Evolutionary conservation across 2,329 filamentous ascomycete genomes (phyloP).

Genomic region (Arthrobotrys conoides): DNA sequence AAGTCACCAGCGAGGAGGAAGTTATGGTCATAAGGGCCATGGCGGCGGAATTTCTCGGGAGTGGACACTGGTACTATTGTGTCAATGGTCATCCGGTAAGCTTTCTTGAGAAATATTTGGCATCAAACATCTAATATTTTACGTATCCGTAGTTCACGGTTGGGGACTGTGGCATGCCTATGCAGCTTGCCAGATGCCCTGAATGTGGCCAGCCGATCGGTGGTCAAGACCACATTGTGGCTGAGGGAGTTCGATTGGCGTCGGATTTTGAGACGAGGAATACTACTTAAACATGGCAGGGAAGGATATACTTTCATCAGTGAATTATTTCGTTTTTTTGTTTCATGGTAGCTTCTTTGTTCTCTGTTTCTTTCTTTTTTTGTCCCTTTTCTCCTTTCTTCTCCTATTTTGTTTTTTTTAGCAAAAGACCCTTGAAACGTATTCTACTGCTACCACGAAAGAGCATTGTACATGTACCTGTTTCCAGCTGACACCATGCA

Average conservation of each 20-base stretch:
- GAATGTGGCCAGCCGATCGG: slow-evolving; percentile 75
- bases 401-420: too few relatives aligned
- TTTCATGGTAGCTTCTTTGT: too few relatives aligned
- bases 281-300: background rate
- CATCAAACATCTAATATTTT: background rate
- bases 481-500: too few relatives aligned
- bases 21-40: slow-evolving; percentile 71
- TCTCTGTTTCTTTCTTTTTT: too few relatives aligned
- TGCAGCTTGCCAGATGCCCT: slow-evolving; percentile 75
- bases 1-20: slow-evolving; percentile 71
- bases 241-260: slow-evolving; percentile 71
- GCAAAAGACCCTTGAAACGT: too few relatives aligned
- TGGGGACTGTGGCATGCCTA: slow-evolving; percentile 77
- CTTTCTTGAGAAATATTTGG: background rate
- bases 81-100: slow-evolving; percentile 71
- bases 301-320: too few relatives aligned
- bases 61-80: slow-evolving; percentile 76
- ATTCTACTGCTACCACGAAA: too few relatives aligned
- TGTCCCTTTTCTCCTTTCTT: too few relatives aligned
- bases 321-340: too few relatives aligned
- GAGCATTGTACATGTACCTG: too few relatives aligned
- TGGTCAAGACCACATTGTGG: slow-evolving; percentile 71
- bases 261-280: slow-evolving; percentile 69
- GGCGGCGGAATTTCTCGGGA: slow-evolving; percentile 70
- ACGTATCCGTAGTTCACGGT: slow-evolving; percentile 70